Evolutionary conservation across 345 rosid genomes (phyloP).

Genomic region (Eutrema japonicum): DNA sequence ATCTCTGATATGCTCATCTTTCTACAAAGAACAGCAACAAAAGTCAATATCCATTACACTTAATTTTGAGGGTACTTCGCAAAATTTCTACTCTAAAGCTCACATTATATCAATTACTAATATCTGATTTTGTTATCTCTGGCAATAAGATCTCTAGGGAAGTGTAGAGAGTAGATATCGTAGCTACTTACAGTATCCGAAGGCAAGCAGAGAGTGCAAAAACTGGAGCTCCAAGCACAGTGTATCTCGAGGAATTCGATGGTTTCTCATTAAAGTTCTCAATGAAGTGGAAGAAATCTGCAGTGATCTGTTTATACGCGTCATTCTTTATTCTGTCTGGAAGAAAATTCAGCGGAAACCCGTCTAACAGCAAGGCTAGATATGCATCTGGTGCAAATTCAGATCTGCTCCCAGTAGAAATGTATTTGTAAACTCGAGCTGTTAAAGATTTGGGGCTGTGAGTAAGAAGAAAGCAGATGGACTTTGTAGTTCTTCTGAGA

Average conservation of each 20-base stretch:
- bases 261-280: slow-evolving; percentile 50
- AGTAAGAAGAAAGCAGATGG: slow-evolving; percentile 62
- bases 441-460: slow-evolving; percentile 57
- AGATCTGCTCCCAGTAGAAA: slow-evolving; percentile 48
- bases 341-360: slow-evolving; percentile 68
- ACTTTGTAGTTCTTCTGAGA: slow-evolving; percentile 71
- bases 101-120: neutral
- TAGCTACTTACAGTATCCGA: slow-evolving; percentile 67
- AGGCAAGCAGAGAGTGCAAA: slow-evolving; percentile 70
- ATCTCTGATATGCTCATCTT: slow-evolving; percentile 58
- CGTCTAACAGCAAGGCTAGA: slow-evolving; percentile 72
- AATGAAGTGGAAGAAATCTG: slow-evolving; percentile 62
- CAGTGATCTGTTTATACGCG: slow-evolving; percentile 58
- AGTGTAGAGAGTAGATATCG: neutral
- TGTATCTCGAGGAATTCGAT: slow-evolving; percentile 44
- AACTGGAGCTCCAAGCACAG: slow-evolving; percentile 58
- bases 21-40: slow-evolving; percentile 48
- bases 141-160: neutral
- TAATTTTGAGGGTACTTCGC: neutral
- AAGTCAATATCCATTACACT: slow-evolving; percentile 2
- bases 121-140: neutral
- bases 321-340: slow-evolving; percentile 53
- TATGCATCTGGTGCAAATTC: slow-evolving; percentile 54
- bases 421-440: slow-evolving; percentile 55
- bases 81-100: neutral